Evolutionary conservation across 2,329 filamentous ascomycete species (phyloP), one percentile per base, ranked within the genome.

Genomic region (Macroventuria anomochaeta): DNA sequence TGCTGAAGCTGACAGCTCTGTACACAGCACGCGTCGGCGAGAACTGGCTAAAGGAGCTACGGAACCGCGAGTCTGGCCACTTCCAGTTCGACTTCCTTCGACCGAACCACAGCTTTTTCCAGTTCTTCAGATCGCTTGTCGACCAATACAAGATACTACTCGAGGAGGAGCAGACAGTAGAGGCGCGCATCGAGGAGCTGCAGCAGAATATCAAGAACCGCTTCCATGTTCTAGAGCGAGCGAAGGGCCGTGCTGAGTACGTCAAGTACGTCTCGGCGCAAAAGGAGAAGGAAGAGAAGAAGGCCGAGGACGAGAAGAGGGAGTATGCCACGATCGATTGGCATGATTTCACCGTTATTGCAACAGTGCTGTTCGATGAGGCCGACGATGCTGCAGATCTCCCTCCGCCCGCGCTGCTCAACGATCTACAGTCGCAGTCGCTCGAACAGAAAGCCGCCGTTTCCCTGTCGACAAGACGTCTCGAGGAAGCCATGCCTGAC

Each of bases 11-110:
- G 69, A 96, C 93, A 29, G 95, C 95, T 17, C 81, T 96, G 21
- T 97, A 95, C 75, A 91, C 93, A 42, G 95, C 95, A 46, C 93
- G 93, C 76, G 93, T 96, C 68, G 95, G 95, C 12, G 88, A 93
- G 57, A 87, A 89, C 57, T 99, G 95, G 77, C 91, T 96, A 85
- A 97, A 92, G 18, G 85, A 88, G 48, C 80, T 99, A 59, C 91
- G 90, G 20, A 93, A 96, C 77, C 86, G 91, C 62, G 93, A 99
- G 78, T 84, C 89, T 15, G 85, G 89, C 69, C 97, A 97, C 75
- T 92, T 88, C 63, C 93, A 99, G 73, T 99, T 97, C 74, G 92
- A 97, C 76, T 99, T 99, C 71, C 81, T 99, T 46, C 88, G 93
- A 47, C 91, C 93, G 13, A 96, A 96, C 69, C 95, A 99, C 79